Evolutionary conservation across 441 rosid genomes (phyloP), one percentile per base, ranked within the genome.

Genomic region (Populus hybrid): DNA sequence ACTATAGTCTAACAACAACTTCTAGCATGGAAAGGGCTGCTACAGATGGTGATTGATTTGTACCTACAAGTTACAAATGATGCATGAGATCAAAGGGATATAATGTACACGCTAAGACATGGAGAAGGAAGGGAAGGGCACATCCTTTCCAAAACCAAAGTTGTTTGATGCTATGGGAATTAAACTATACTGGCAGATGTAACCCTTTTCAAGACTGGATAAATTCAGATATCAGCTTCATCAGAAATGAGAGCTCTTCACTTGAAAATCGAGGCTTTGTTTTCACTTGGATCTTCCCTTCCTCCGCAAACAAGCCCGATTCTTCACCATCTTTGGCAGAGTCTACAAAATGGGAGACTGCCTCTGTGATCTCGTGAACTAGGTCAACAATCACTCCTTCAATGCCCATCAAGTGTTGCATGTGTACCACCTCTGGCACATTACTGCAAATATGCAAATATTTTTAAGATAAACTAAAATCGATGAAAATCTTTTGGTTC

Each of bases 371-470:
- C 84, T 93, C 98, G 38, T 82, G 77, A 72, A 92, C 99, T 24
- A 89, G 74, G 77, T 94, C 98, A 3, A 93, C 95, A 1, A 94
- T 94, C 78, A 94, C 95, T 66, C 99, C 98, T n/a, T 92, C 91
- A 28, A 92, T 80, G 2, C 97, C 97, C 93, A 95, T 92, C 81
- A 92, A 68, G 79, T 88, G 82, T 78, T 95, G 98, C 92, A 88
- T 86, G 84, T 86, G 87, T 33, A 93, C 98, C 0, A 92, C 91
- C 88, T 94, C 97, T 0, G 88, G 78, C 9, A 91, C 89, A 64
- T 93, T 93, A 79, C 94, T 91, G 86, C 78, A 68, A 56, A 78
- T 35, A 31, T 9, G 68, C 74, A 74, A 14, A 59, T 33, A 73
- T 31, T 74, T 40, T 36, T n/a, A 28, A 29, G 7, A 4, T 67